A percentile compares a stretch with the other conserved stretches of the same genome.
phyloP scores from a whole-genome alignment of 768 basidiomycete species.

The Tricholoma bakamatsutake region DNA sequence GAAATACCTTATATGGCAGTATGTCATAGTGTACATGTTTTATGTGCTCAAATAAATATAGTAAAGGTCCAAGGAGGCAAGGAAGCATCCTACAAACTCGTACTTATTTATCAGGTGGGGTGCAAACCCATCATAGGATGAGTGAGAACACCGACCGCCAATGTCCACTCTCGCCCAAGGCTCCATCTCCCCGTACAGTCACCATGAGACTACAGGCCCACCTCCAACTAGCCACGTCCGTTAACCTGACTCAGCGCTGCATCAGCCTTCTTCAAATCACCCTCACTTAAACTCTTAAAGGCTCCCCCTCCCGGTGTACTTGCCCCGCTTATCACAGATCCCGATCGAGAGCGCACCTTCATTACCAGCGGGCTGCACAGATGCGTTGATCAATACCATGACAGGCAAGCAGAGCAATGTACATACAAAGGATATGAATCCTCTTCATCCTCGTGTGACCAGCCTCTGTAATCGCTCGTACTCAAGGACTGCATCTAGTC shows the following conservation, averaged over 20 bases:
- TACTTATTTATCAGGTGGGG: background rate
- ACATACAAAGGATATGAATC: slow-evolving; percentile 87
- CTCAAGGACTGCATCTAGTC: slow-evolving; percentile 77
- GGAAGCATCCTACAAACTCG: background rate
- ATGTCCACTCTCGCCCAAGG: background rate
- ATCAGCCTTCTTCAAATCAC: slow-evolving; percentile 83
- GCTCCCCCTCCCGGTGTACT: slow-evolving; percentile 87
- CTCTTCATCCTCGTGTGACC: slow-evolving; percentile 73
- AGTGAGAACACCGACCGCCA: background rate
- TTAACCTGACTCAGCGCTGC: slow-evolving; percentile 67
- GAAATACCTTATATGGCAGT: no score
- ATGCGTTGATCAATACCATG: slow-evolving; percentile 5
- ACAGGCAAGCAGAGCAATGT: slow-evolving; percentile 7
- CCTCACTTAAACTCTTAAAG: slow-evolving; percentile 78
- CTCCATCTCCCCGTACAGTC: background rate
- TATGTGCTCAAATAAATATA: background rate
- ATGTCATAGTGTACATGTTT: no score
- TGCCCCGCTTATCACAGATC: slow-evolving; percentile 60
- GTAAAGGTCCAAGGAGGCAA: no score
- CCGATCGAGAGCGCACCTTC: slow-evolving; percentile 81
- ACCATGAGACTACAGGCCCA: no score
- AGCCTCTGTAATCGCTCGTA: slow-evolving; percentile 83
- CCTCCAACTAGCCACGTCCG: background rate
- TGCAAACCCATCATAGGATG: background rate
- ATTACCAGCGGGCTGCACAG: slow-evolving; percentile 71